phyloP scores from a whole-genome alignment of 495 filamentous ascomycete genomes.

The Xylaria intraflava region DNA sequence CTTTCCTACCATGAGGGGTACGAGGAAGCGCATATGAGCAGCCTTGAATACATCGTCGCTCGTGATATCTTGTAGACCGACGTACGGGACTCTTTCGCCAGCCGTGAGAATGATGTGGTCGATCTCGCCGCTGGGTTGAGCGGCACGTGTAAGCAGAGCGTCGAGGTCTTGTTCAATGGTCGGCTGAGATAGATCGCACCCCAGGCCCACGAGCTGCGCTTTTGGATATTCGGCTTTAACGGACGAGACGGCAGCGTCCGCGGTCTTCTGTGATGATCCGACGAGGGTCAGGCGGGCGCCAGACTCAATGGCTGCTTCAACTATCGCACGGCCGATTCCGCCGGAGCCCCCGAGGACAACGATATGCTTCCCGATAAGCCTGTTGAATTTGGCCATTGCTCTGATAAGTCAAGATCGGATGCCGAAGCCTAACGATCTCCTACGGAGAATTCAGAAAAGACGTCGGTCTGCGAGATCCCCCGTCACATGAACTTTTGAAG shows the following conservation, averaged over 20 bases:
- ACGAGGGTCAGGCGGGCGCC: constrained; percentile 48
- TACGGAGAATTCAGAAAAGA: too few relatives aligned
- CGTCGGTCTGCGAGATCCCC: too few relatives aligned
- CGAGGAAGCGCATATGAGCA: constrained; percentile 46
- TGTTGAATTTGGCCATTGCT: constrained; percentile 34
- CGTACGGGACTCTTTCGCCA: constrained; percentile 34
- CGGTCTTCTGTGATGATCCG: constrained; percentile 41
- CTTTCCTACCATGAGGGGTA: constrained; percentile 48
- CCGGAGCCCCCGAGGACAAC: constrained; percentile 50
- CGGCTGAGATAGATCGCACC: constrained; percentile 44
- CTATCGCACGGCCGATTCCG: constrained; percentile 53
- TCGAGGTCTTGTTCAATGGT: constrained; percentile 42
- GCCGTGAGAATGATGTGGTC: constrained; percentile 62
- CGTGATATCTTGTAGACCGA: constrained; percentile 32
- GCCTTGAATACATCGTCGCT: constrained; percentile 32
- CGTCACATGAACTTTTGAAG: too few relatives aligned
- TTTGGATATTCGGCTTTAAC: constrained; percentile 32
- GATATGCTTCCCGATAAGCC: constrained; percentile 36
- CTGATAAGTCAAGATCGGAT: too few relatives aligned
- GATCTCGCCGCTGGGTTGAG: constrained; percentile 28
- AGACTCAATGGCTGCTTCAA: constrained; percentile 43
- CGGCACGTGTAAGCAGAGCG: constrained; percentile 36
- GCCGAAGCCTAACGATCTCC: too few relatives aligned
- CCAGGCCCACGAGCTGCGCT: constrained; percentile 29
- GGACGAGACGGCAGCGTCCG: constrained; percentile 34